Conservation (phyloP, 208 protist genomes). For the Trypanosoma cruzi region DNA sequence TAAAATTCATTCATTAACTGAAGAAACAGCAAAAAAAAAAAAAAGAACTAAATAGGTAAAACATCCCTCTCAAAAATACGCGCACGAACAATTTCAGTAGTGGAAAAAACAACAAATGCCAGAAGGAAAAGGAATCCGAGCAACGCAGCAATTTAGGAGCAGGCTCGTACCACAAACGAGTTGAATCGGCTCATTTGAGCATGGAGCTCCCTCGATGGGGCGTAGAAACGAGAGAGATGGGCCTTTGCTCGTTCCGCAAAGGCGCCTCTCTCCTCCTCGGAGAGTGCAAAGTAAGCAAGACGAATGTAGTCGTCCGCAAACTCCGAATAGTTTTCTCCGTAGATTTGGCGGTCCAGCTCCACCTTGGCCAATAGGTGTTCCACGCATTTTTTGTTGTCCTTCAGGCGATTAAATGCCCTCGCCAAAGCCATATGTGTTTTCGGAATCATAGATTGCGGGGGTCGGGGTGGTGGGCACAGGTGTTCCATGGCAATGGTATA, state of each 20-base stretch:
- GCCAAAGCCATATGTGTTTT: slow-evolving; percentile 86
- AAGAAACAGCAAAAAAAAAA: neutral
- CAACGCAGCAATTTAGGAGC: neutral
- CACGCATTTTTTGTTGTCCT: slow-evolving; percentile 74
- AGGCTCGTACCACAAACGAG: slow-evolving; percentile 21
- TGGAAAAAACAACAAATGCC: slow-evolving; percentile 19
- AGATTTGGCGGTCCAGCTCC: slow-evolving; percentile 50
- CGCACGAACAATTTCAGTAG: neutral
- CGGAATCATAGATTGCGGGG: slow-evolving; percentile 84
- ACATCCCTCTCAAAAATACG: too few relatives aligned
- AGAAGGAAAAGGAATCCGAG: neutral
- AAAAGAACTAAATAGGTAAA: neutral
- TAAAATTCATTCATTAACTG: neutral
- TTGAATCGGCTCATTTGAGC: slow-evolving; percentile 53
- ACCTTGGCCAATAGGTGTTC: slow-evolving; percentile 70
- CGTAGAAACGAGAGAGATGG: slow-evolving; percentile 71
- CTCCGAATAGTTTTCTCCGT: slow-evolving; percentile 57
- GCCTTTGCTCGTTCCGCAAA: slow-evolving; percentile 62
- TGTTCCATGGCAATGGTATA: slow-evolving; percentile 87
- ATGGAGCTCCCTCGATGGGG: slow-evolving; percentile 54
- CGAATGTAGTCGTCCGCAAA: slow-evolving; percentile 81
- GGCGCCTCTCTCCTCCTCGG: slow-evolving; percentile 35
- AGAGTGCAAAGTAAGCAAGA: slow-evolving; percentile 53
- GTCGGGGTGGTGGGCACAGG: slow-evolving; percentile 77
- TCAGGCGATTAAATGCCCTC: slow-evolving; percentile 75